Evolutionary conservation across 495 filamentous ascomycete genomes (phyloP), one percentile per base, ranked within the genome.

Genomic region (Saxophila tyrrhenica): DNA sequence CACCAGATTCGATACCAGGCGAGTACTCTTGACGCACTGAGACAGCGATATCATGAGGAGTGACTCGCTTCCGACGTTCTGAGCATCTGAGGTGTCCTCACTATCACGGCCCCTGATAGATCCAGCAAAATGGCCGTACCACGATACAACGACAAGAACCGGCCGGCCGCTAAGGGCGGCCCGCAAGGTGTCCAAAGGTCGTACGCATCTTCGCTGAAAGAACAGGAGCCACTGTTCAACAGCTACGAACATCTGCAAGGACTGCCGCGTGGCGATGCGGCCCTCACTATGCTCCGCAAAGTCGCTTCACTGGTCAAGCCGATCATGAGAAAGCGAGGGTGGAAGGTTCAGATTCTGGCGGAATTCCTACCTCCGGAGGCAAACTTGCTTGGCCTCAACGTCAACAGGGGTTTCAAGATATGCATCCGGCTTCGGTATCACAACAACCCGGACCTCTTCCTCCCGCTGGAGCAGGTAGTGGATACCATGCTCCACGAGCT

Each of bases 401-500:
- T 83, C 62, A 84, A 88, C 58, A 61, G 63, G 8, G 88, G 89
- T 17, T 74, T 85, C 62, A 83, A 82, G 66, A 92, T 97, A 44
- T 86, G 85, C 55, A 72, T 98, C 21, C 82, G 91, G 52, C 72
- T 98, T 21, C 84, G 92, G 32, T 84, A 94, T 70, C 72, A 84
- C 20, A 73, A 74, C 55, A 86, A 96, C 69, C 73, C 80, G 39
- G 78, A 69, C 48, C 82, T 86, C 65, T 98, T 98, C 61, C 68
- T 95, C 9, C 83, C 87, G 9, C 60, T 89, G 23, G 88, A 95
- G 50, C 70, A 86, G 57, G 77, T 95, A 1, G 73, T 85, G 15
- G 88, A 94, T 67, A 97, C 91, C 1, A 91, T 97, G 86, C 79
- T 98, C 25, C 92, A 98, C 65, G 92, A 97, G 78, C 79, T 98